Evolutionary conservation across 2,329 filamentous ascomycete species (phyloP).

Genomic region (Pyricularia sp.): DNA sequence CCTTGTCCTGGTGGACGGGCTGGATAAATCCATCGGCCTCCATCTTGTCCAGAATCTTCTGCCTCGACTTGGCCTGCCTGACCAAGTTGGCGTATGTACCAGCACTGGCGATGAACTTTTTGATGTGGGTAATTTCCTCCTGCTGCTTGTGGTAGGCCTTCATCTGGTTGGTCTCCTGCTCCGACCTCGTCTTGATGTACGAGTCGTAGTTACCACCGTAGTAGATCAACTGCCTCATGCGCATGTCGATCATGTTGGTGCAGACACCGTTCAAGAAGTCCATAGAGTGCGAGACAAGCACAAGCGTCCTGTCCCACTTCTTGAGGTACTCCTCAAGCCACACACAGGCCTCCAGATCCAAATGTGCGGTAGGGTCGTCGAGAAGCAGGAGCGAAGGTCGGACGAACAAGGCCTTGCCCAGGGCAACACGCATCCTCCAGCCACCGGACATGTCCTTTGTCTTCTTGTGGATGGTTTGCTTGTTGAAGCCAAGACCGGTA

Average conservation of each 20-base stretch:
- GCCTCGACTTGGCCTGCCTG: conserved; percentile 93
- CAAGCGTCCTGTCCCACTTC: conserved; percentile 96
- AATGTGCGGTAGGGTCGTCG: conserved; percentile 96
- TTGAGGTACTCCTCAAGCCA: conserved; percentile 99
- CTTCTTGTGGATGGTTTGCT: conserved; percentile 94
- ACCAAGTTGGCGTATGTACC: conserved; percentile 99
- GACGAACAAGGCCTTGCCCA: conserved; percentile 96
- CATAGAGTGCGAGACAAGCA: conserved; percentile 94
- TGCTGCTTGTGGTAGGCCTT: conserved; percentile 99
- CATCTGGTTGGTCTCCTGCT: conserved; percentile 96
- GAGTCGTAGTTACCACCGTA: conserved; percentile 99
- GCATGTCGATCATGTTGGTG: conserved; percentile 98
- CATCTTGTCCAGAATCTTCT: conserved; percentile 99
- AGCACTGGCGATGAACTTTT: conserved; percentile 98
- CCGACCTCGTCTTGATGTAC: conserved; percentile 83
- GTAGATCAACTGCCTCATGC: conserved; percentile 76
- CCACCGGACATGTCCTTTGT: conserved; percentile 99
- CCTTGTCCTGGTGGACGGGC: conserved; percentile 67
- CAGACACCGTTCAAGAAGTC: conserved; percentile 99
- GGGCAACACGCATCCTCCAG: conserved; percentile 98
- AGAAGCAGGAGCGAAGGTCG: conserved; percentile 91
- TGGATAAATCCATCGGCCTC: conserved; percentile 98
- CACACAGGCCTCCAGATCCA: conserved; percentile 98
- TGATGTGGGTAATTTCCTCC: conserved; percentile 98
- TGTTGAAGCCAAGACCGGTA: conserved; percentile 99